Evolutionary conservation across 257 asterid genomes (phyloP).

Genomic region (Solanum tarapatanum): DNA sequence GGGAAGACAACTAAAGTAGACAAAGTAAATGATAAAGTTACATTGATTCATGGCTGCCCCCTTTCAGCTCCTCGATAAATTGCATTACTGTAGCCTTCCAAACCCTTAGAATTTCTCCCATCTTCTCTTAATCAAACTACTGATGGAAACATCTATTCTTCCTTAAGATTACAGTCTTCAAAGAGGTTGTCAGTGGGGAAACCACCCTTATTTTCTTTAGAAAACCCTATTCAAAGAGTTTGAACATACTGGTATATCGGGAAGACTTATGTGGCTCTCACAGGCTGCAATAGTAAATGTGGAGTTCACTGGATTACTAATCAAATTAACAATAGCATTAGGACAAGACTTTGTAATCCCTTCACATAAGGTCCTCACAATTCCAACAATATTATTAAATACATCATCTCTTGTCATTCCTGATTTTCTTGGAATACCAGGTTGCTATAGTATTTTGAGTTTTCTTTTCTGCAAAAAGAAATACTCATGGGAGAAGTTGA

Average conservation of each 20-base stretch:
- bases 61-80: background rate
- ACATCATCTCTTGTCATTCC: constrained; percentile 98
- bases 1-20: background rate
- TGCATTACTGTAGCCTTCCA: background rate
- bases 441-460: too few species aligned
- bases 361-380: constrained; percentile 77
- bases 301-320: constrained; percentile 93
- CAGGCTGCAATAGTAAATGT: constrained; percentile 88
- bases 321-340: constrained; percentile 68
- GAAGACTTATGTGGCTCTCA: too few species aligned
- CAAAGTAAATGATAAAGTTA: too few species aligned
- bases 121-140: background rate
- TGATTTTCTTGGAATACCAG: constrained; percentile 95
- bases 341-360: constrained; percentile 84
- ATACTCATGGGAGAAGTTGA: too few species aligned
- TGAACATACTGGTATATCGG: too few species aligned
- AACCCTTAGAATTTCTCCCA: background rate
- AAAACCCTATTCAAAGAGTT: too few species aligned
- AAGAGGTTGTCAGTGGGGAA: background rate
- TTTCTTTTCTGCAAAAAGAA: too few species aligned
- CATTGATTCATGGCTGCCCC: background rate
- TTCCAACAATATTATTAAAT: constrained; percentile 88
- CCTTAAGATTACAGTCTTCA: background rate
- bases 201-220: background rate
- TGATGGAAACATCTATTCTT: background rate